A percentile compares a stretch with the other conserved stretches of the same genome.
These are phyloP conservation scores for Phylloporus arenicola DNA, from an alignment of 768 basidiomycete species.

Conservation along the genomic window DNA sequence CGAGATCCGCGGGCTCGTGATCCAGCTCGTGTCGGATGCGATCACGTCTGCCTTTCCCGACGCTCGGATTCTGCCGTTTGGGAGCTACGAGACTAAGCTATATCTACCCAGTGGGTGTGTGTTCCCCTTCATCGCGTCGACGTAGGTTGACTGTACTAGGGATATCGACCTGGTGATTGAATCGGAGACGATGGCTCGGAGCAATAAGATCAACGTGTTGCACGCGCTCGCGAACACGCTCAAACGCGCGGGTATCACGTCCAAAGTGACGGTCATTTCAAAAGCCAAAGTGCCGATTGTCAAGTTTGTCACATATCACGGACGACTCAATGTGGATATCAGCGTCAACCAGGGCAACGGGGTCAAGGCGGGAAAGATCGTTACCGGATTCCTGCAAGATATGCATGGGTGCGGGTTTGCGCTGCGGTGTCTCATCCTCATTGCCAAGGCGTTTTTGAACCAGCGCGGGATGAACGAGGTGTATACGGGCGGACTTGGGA, in stretches of 20 bases:
- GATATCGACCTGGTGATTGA: conserved; percentile 94
- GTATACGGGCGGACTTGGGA: conserved; percentile 91
- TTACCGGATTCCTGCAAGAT: conserved; percentile 72
- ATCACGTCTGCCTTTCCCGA: conserved; percentile 68
- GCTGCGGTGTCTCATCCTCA: conserved; percentile 75
- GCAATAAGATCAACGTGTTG: conserved; percentile 63
- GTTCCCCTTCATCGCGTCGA: not conserved
- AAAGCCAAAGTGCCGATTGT: conserved; percentile 96
- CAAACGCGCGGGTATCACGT: conserved; percentile 68
- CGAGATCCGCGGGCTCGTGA: conserved; percentile 71
- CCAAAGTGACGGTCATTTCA: conserved; percentile 80
- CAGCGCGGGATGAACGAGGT: conserved; percentile 97
- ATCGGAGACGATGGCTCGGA: conserved; percentile 69
- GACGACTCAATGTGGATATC: conserved; percentile 86
- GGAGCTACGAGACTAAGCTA: conserved; percentile 87
- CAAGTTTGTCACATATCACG: conserved; percentile 84
- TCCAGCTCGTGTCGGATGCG: conserved; percentile 62
- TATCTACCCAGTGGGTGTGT: conserved; percentile 90
- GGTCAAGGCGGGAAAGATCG: conserved; percentile 67
- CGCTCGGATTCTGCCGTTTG: conserved; percentile 81
- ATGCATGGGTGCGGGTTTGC: conserved; percentile 56
- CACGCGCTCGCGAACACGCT: conserved; percentile 74
- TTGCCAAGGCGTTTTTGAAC: conserved; percentile 85
- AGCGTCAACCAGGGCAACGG: conserved; percentile 90
- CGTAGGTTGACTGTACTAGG: conserved; percentile 37